Evolutionary conservation across 2,329 filamentous ascomycete species (phyloP).

Genomic region (Phoma herbarum): DNA sequence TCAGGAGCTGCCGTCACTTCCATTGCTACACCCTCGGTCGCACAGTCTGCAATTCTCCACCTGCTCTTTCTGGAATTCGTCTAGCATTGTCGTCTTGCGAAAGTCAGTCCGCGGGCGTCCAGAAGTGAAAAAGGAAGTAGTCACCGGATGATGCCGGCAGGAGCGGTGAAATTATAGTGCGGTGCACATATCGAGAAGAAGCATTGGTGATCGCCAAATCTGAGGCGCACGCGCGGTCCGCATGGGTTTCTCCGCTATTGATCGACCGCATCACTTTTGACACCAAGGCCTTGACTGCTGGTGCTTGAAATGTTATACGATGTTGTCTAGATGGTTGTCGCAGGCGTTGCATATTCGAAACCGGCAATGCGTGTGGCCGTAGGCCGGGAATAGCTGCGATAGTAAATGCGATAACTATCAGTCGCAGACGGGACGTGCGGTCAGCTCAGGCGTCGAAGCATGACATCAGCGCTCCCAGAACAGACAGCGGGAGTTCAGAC

Average conservation of each 20-base stretch:
- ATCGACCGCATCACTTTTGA: constrained; percentile 7
- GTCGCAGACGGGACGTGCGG: not conserved
- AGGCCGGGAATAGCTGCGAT: not conserved
- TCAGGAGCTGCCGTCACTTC: not conserved
- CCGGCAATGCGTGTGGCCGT: not conserved
- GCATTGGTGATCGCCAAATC: not conserved
- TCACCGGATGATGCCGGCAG: not conserved
- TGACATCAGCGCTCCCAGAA: constrained; percentile 6
- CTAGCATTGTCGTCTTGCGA: not conserved
- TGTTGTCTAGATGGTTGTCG: not conserved
- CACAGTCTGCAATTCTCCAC: not conserved
- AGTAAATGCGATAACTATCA: not conserved
- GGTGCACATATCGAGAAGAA: not conserved
- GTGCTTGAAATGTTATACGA: not conserved
- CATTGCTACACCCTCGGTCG: not conserved
- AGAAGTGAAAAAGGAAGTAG: not conserved
- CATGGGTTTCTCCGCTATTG: not conserved
- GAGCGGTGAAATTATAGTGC: not conserved
- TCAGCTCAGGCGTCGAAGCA: not conserved
- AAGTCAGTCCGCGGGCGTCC: not conserved
- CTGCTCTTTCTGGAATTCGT: not conserved
- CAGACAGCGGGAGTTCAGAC: not conserved
- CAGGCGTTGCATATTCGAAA: constrained; percentile 5
- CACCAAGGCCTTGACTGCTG: not conserved
- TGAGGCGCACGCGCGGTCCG: not conserved